These are phyloP conservation scores for Lepidium aucheri DNA, from an alignment of 345 rosid species.

Conservation along the genomic window DNA sequence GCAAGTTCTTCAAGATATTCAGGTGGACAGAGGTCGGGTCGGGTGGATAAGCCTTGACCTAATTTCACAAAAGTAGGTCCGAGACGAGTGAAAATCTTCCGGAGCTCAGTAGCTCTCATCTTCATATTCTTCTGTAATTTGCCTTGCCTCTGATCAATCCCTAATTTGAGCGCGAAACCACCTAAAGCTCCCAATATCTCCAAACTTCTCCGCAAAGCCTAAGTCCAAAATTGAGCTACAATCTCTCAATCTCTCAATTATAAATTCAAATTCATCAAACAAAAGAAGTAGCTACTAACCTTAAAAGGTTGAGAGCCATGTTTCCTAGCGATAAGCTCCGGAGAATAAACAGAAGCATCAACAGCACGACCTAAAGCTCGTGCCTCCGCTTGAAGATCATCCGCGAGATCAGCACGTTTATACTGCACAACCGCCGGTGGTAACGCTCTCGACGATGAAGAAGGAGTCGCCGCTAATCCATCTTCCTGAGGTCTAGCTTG, in stretches of 20 bases:
- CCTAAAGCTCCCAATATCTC: slow-evolving; percentile 61
- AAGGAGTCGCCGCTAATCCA: slow-evolving; percentile 16
- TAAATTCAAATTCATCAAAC: neutral
- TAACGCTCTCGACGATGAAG: slow-evolving; percentile 10
- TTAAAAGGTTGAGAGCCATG: slow-evolving; percentile 71
- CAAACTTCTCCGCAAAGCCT: slow-evolving; percentile 68
- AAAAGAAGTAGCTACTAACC: slow-evolving; percentile 31
- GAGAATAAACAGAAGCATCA: slow-evolving; percentile 68
- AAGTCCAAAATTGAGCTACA: neutral
- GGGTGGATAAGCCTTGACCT: slow-evolving; percentile 93
- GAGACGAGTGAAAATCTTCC: slow-evolving; percentile 62
- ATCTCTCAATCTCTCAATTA: neutral
- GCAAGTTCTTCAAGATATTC: slow-evolving; percentile 92
- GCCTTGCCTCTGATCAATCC: slow-evolving; percentile 64
- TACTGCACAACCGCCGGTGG: slow-evolving; percentile 14
- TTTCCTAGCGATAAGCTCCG: slow-evolving; percentile 59
- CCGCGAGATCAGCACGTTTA: slow-evolving; percentile 41
- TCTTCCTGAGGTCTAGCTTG: slow-evolving; percentile 30
- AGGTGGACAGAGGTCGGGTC: slow-evolving; percentile 92
- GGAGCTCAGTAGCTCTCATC: slow-evolving; percentile 56
- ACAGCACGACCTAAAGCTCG: slow-evolving; percentile 77
- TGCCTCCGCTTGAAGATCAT: slow-evolving; percentile 80
- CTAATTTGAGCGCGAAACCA: slow-evolving; percentile 58
- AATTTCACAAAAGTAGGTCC: slow-evolving; percentile 97
- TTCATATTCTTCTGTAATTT: slow-evolving; percentile 58